These are phyloP conservation scores for Diaporthe citri DNA, from an alignment of 2,329 filamentous ascomycete genomes.

Conservation along the genomic window DNA sequence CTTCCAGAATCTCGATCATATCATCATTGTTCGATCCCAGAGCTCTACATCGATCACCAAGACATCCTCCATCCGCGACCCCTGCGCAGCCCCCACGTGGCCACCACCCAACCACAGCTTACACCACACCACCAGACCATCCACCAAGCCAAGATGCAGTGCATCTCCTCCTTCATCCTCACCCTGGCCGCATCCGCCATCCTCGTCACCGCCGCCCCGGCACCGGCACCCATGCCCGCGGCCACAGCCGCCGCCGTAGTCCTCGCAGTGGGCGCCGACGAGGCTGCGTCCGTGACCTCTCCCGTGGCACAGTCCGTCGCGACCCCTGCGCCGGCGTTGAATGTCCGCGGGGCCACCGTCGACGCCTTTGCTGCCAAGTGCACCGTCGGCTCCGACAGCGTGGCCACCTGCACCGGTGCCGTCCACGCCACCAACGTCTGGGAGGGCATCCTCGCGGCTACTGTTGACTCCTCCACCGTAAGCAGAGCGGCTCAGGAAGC, in stretches of 20 bases:
- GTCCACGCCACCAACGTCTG: conserved; percentile 17
- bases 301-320: neutral
- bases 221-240: neutral
- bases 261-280: neutral
- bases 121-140: neutral
- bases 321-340: neutral
- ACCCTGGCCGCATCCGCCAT: neutral
- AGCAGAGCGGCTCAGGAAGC: neutral
- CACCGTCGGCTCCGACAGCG: conserved; percentile 7
- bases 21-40: neutral
- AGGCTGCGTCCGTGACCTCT: neutral
- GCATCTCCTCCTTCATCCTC: conserved; percentile 12
- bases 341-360: neutral
- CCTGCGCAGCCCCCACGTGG: conserved; percentile 1
- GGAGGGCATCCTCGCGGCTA: neutral
- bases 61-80: neutral
- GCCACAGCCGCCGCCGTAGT: neutral
- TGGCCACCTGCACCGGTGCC: conserved; percentile 21
- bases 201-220: neutral
- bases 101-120: neutral
- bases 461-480: conserved; percentile 2
- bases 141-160: conserved; percentile 1
- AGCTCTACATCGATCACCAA: neutral
- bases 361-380: neutral
- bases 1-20: neutral